These are phyloP conservation scores for Fusarium nurragi DNA, from an alignment of 2,329 filamentous ascomycete genomes.

Conservation along the genomic window DNA sequence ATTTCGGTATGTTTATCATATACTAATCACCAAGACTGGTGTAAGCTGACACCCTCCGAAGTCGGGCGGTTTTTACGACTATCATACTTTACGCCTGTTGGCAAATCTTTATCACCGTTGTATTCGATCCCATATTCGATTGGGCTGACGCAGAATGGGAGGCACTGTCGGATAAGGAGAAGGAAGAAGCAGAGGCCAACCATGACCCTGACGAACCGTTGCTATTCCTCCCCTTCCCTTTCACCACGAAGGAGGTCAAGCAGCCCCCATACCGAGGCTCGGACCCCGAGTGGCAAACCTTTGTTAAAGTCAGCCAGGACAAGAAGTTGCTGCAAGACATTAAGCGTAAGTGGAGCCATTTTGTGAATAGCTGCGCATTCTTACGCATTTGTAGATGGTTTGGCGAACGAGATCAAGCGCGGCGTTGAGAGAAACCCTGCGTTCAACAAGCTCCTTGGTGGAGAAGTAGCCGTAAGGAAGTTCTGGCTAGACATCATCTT, in stretches of 20 bases:
- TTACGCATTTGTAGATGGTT: constrained; percentile 42
- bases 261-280: constrained; percentile 62
- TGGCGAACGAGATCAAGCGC: constrained; percentile 49
- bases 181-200: constrained; percentile 52
- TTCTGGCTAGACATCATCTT: constrained; percentile 71
- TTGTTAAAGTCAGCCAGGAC: constrained; percentile 67
- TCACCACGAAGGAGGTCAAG: constrained; percentile 61
- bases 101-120: constrained; percentile 56
- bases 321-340: constrained; percentile 58
- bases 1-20: constrained; percentile 42
- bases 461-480: constrained; percentile 59
- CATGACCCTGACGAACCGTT: constrained; percentile 57
- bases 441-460: constrained; percentile 56
- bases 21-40: not conserved
- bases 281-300: constrained; percentile 72
- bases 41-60: constrained; percentile 28
- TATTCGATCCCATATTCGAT: constrained; percentile 57
- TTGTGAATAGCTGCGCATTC: not conserved
- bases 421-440: constrained; percentile 54
- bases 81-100: constrained; percentile 52
- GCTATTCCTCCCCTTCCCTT: constrained; percentile 70
- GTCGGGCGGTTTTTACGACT: constrained; percentile 46
- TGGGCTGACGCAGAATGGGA: constrained; percentile 56
- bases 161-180: constrained; percentile 56
- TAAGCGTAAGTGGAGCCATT: constrained; percentile 51